Base-by-base conservation (phyloP, 805 yeast species). In the Yamadazyma tumulicola region DNA sequence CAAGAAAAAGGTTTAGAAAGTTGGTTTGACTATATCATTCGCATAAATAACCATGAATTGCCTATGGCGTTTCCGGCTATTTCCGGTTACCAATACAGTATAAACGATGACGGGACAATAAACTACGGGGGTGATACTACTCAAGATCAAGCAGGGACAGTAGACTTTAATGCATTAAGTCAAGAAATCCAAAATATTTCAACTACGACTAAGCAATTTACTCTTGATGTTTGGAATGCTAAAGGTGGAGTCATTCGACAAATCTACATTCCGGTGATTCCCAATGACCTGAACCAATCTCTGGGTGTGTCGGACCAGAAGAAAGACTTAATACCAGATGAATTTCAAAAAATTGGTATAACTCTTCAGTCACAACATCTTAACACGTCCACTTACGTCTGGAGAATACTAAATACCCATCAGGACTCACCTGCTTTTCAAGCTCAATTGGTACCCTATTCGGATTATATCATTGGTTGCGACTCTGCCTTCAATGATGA, bases 1-100 rank as follows among this genome's bases (percentile, higher is more conserved):
- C 59, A 57, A 28, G 40, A 41, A 19, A 38, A 47, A 2, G 69
- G 69, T 3, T 55, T 93, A 19, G 94, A 88, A 57, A 70, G 93
- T 7, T 83, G 86, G 77, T 93, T 91, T 52, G 98, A 91, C 55
- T 91, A 72, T 54, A 77, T 91, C 22, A 71, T 87, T n/a, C 82
- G 84, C 1, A 65, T 88, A 37, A 85, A 91, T 47, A 86, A 85
- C 29, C 81, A 75, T 43, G 84, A 82, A 30, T 52, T 67, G 33
- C 74, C 72, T 14, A 64, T 67, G 69, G 34, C 47, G 21, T 41
- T 56, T 34, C 62, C 68, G 4, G 47, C 57, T 4, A 43, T 54
- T 10, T 50, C 61, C 1, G 33, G 43, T 9, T 51, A 50, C 31
- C 32, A 55, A 9, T 67, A 67, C 38, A 52, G 50, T 25, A 54